A percentile compares a stretch with the other conserved stretches of the same genome.
These are phyloP conservation scores for Madurella fahalii DNA, from an alignment of 2,329 filamentous ascomycete species.

Conservation along the genomic window DNA sequence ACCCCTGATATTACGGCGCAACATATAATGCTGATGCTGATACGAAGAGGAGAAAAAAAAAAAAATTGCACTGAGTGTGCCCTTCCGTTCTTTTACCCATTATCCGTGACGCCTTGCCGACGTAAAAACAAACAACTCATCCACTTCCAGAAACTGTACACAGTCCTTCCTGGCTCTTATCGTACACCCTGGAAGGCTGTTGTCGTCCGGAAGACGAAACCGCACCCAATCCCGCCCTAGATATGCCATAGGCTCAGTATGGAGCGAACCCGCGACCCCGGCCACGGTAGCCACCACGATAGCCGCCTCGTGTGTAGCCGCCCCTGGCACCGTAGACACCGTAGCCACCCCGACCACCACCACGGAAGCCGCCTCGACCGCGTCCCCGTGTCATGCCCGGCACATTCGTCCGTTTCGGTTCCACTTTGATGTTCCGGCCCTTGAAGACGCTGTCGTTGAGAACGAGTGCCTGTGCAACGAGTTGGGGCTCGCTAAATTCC, in stretches of 20 bases:
- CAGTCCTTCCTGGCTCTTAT: constrained; percentile 9
- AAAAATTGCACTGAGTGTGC: background rate
- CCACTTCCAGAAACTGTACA: background rate
- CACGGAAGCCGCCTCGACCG: constrained; percentile 47
- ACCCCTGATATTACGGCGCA: background rate
- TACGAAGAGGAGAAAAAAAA: background rate
- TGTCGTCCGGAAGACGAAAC: background rate
- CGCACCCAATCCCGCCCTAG: background rate
- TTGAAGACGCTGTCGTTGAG: constrained; percentile 96
- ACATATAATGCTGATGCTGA: background rate
- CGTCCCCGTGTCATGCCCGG: constrained; percentile 87
- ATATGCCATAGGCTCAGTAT: constrained; percentile 44
- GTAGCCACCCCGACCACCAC: constrained; percentile 46
- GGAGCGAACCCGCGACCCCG: constrained; percentile 62
- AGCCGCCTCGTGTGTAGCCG: constrained; percentile 50
- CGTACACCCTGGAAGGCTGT: constrained; percentile 8
- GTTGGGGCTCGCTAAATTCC: constrained; percentile 89
- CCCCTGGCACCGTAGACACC: constrained; percentile 49
- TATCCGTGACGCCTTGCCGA: constrained; percentile 13
- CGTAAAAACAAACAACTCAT: constrained; percentile 2
- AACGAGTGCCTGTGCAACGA: constrained; percentile 89
- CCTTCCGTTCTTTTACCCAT: constrained; percentile 10
- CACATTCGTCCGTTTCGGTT: constrained; percentile 91
- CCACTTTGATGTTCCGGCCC: constrained; percentile 90
- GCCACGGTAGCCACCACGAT: constrained; percentile 60